Base-by-base conservation (phyloP, 2,329 filamentous ascomycete species). In the Xylaria sp. region DNA sequence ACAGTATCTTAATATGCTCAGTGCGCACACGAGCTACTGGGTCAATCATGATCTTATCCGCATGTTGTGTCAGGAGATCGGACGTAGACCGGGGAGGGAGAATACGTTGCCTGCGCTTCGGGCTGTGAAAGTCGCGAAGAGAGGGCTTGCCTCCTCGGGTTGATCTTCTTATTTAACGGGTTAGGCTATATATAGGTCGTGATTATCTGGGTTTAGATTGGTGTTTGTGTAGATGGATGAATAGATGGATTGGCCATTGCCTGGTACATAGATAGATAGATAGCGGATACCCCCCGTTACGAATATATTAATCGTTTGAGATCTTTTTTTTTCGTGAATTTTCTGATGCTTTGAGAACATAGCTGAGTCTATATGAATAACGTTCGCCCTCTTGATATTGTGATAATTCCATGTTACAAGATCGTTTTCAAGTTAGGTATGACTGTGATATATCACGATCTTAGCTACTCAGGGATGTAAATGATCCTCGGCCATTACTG, bases 1-100 rank as follows among this genome's bases (percentile, higher is more conserved):
- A 28, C 94, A 98, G 80, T 99, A 99, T 78, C 81, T 98, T 42
- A 97, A 97, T 73, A 99, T 99, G 96, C 82, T 99, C 63, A 93
- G 93, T 66, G 96, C 96, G 9, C 96, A 99, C 80, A 94, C 93
- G 65, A 95, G 92, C 78, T 99, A 99, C 80, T 99, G 96, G 96
- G 87, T 89, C 2, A 90, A 92, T 74, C 88, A 85, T 33, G 96
- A 98, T 78, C 94, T 99, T 78, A 90, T 97, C n/a, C 85, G 94
- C 53, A 90, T 98, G 84, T 81, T 98, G 59, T 97, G 97, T 51
- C 85, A 95, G 38, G 96, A 99, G 81, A 90, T 97, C 73, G 94
- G 94, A 3, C 85, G 95, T 71, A 85, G 85, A 73, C 87, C 89
- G 5, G 94, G 95, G 0, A 89, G 87, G 73, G 83, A 86, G 3